Evolutionary conservation across 495 filamentous ascomycete genomes (phyloP), one percentile per base, ranked within the genome.

Genomic region (Penicillium robsamsonii): DNA sequence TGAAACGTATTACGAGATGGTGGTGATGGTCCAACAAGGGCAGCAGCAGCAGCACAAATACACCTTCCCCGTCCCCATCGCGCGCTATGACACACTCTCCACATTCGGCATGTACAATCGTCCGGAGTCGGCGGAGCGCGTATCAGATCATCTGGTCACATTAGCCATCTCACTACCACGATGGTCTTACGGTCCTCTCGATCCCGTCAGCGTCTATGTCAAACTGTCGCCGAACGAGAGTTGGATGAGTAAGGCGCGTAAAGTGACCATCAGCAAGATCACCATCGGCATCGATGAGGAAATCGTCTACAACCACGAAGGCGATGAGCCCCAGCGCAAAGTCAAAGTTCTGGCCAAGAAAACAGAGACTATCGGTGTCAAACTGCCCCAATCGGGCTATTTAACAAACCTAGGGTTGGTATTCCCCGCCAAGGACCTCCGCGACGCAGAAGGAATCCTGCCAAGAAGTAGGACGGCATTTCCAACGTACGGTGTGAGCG

Each of bases 61-160:
- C 65, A 73, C 87, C 7, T 96, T 96, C 59, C 92, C 94, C 1
- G 89, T 97, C 1, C 95, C 94, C 12, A 84, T 98, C 58, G 81
- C 86, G 58, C 82, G 94, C 60, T 98, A 97, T 73, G 94, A 98
- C 70, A 98, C 92, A 4, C 78, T 98, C 29, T 97, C 92, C 22
- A 97, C 94, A 30, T 98, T 97, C 72, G 95, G 94, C 69, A 98
- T 98, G 94, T 98, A 97, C 75, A 97, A 97, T 73, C 86, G 91
- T 27, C 94, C 91, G 10, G 94, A 97, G 70, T 86, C 84, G 49
- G 89, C 89, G 46, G 89, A 96, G 58, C 82, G 82, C 50, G 87
- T 92, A 51, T 81, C 89, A 38, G 94, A 98, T 71, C 92, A 96
- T 67, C 73, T 97, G 50, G 92, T 98, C 41, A 96, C 91, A 15